Percentiles rank a stretch among this genome's conserved stretches.
Evolutionary conservation across 1,284 basidiomycete species (phyloP).

Genomic region (Austropuccinia psidii): DNA sequence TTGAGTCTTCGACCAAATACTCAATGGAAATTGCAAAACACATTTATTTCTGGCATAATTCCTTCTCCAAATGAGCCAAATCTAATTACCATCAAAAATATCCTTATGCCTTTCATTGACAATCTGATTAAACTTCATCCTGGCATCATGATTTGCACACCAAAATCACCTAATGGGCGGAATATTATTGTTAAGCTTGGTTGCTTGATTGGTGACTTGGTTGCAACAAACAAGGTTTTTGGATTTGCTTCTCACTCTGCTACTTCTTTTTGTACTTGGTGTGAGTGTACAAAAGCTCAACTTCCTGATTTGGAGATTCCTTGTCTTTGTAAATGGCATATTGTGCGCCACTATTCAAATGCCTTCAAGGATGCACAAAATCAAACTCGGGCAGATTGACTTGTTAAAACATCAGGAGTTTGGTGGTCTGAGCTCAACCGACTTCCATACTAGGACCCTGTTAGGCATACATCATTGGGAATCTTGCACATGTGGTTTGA

Average conservation of each 20-base stretch:
- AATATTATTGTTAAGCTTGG: not conserved
- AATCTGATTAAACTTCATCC: not conserved
- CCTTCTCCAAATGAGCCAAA: not conserved
- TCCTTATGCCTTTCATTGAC: not conserved
- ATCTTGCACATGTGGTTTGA: no score
- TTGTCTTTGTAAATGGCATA: no score
- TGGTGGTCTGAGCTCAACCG: no score
- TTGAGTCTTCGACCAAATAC: not conserved
- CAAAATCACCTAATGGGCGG: not conserved
- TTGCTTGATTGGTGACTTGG: slow-evolving; percentile 1
- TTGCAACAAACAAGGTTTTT: slow-evolving; percentile 11
- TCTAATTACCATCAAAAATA: not conserved
- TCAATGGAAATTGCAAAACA: not conserved
- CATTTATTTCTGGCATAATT: not conserved
- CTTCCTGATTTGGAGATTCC: no score
- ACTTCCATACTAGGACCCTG: no score
- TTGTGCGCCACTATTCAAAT: no score
- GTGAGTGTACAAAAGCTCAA: not conserved
- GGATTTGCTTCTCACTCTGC: slow-evolving; percentile 14
- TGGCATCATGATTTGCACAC: not conserved
- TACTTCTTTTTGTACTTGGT: not conserved
- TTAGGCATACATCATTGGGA: no score
- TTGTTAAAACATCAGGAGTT: no score
- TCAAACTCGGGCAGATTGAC: no score
- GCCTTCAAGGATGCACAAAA: no score